Evolutionary conservation across 495 filamentous ascomycete genomes (phyloP), one percentile per base, ranked within the genome.

Genomic region (Emericellopsis terricola): DNA sequence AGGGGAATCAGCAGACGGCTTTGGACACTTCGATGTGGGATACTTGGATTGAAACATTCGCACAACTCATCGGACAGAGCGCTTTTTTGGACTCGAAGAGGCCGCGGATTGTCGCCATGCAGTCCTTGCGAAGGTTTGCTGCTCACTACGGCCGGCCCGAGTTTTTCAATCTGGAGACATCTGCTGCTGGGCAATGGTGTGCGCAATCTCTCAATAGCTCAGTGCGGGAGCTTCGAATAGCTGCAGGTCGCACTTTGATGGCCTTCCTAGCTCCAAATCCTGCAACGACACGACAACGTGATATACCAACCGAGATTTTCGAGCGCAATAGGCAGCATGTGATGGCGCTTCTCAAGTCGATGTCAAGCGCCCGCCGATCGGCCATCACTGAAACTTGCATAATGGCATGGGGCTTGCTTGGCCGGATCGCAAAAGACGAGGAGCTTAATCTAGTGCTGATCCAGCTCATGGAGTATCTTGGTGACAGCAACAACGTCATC

Each of bases 381-480:
- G 57, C 70, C 33, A 48, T 81, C 13, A 76, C 85, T 38, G 89
- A 96, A 48, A 82, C 83, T 11, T 78, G 78, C 39, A 74, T 97
- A 27, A 51, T 89, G 41, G 81, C 83, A 13, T 79, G 85, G 63
- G 81, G 77, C 28, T 76, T 81, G 43, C 66, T 94, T 34, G 85
- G 78, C 41, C 52, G 38, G 36, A 44, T 52, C 16, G 47, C 53
- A 30, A 37, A 44, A 8, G 81, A 84, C 41, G 74, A 85, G 28
- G 79, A 91, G 48, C 69, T 89, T 29, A 85, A 87, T 43, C 68
- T 94, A 32, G 79, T 83, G 23, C 63, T 97, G 20, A 57, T 91
- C 29, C 75, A 74, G 36, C 63, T 97, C 3, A 59, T 94, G 16
- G 78, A 91, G 23, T 94, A 86, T 47, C 62, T 96, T 1, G 87